Conservation (phyloP, 495 filamentous ascomycete species). For the Xylaria curta region DNA sequence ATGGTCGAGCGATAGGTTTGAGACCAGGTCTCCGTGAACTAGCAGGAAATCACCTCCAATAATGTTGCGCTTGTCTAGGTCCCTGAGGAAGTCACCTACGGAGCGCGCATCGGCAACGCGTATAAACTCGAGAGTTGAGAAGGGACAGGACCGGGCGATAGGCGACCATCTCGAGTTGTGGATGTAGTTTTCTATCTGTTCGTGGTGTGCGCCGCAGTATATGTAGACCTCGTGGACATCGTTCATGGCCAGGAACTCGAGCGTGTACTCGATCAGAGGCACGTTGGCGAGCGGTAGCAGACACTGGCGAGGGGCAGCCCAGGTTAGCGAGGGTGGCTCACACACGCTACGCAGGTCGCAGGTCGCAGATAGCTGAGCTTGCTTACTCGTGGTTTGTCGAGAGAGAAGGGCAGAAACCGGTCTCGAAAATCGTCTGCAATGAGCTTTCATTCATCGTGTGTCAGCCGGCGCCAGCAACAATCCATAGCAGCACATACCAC, state of each 20-base stretch:
- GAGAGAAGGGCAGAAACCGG: slow-evolving; percentile 85
- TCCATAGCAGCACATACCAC: slow-evolving; percentile 62
- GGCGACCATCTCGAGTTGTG: slow-evolving; percentile 55
- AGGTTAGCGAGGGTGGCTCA: slow-evolving; percentile 20
- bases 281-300: slow-evolving; percentile 92
- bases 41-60: slow-evolving; percentile 91
- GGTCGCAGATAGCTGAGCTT: too few relatives aligned
- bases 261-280: slow-evolving; percentile 95
- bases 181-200: slow-evolving; percentile 87
- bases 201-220: slow-evolving; percentile 89
- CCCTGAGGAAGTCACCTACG: slow-evolving; percentile 92
- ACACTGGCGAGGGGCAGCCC: slow-evolving; percentile 62
- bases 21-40: slow-evolving; percentile 92
- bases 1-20: slow-evolving; percentile 82
- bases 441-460: slow-evolving; percentile 53
- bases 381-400: slow-evolving; percentile 85
- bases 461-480: neutral
- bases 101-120: slow-evolving; percentile 81
- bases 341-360: neutral
- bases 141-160: slow-evolving; percentile 72
- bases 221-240: slow-evolving; percentile 91
- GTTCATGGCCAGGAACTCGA: slow-evolving; percentile 93
- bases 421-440: slow-evolving; percentile 95
- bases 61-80: slow-evolving; percentile 84
- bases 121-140: slow-evolving; percentile 81